These are phyloP conservation scores for Hura crepitans DNA, from an alignment of 441 rosid species.

Conservation along the genomic window DNA sequence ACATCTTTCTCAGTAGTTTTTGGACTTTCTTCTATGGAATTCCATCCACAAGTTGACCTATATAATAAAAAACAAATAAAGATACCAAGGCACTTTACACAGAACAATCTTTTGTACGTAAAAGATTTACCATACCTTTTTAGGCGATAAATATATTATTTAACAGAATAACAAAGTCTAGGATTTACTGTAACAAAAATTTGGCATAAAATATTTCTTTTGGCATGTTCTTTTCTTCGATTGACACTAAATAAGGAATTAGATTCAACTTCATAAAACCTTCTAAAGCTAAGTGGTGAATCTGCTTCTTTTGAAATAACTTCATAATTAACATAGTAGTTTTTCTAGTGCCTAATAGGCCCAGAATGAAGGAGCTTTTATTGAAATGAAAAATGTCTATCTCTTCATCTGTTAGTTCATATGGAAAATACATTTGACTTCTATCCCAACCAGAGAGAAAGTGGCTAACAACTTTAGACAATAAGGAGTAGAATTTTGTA, in stretches of 20 bases:
- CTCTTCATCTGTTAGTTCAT: conserved; percentile 44
- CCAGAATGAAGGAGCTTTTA: conserved; percentile 44
- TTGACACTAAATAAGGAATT: not conserved
- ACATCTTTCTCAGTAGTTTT: conserved; percentile 26
- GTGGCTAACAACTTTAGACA: conserved; percentile 31
- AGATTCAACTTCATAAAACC: conserved; percentile 27
- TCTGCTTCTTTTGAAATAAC: conserved; percentile 41
- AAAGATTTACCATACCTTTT: conserved; percentile 30
- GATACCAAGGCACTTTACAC: not conserved
- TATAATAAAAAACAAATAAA: not conserved
- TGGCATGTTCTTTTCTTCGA: not conserved
- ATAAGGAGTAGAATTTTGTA: conserved; percentile 51
- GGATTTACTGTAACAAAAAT: conserved; percentile 53
- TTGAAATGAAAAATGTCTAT: conserved; percentile 33
- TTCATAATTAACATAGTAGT: conserved; percentile 51
- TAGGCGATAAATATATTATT: conserved; percentile 36
- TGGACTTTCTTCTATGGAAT: conserved; percentile 23
- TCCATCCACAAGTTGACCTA: conserved; percentile 36
- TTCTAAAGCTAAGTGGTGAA: conserved; percentile 25
- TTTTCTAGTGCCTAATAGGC: conserved; percentile 60
- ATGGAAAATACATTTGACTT: conserved; percentile 43
- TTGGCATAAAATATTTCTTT: conserved; percentile 30
- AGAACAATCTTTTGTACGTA: not conserved
- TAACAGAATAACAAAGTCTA: conserved; percentile 45
- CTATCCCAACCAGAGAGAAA: conserved; percentile 39